These are phyloP conservation scores for Macrolepiota albuminosa DNA, from an alignment of 768 basidiomycete species.

Conservation along the genomic window DNA sequence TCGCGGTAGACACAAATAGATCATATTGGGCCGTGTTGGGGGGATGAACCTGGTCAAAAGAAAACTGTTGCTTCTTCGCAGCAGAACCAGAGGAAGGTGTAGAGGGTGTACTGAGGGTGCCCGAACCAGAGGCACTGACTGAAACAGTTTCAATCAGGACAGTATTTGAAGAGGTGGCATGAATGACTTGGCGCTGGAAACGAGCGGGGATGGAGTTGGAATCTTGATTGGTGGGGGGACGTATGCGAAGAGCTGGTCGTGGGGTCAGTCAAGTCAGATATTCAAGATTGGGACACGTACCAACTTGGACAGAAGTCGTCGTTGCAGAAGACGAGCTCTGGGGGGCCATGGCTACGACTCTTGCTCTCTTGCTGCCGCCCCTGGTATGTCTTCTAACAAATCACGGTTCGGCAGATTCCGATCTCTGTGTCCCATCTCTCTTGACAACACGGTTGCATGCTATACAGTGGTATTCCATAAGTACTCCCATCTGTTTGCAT, in stretches of 20 bases:
- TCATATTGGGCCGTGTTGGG: constrained; percentile 83
- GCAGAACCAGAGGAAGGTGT: constrained; percentile 39
- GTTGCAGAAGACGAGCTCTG: constrained; percentile 63
- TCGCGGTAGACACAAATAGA: constrained; percentile 80
- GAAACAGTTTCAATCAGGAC: constrained; percentile 78
- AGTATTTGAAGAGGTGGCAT: constrained; percentile 66
- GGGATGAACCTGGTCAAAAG: constrained; percentile 91
- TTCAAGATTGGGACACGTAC: constrained; percentile 43
- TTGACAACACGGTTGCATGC: constrained; percentile 5
- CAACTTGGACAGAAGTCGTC: constrained; percentile 92
- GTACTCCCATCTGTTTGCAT: neutral
- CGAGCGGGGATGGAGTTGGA: constrained; percentile 83
- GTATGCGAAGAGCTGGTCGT: constrained; percentile 74
- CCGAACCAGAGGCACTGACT: constrained; percentile 42
- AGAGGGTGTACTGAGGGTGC: constrained; percentile 44
- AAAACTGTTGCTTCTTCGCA: constrained; percentile 80
- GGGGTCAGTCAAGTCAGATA: constrained; percentile 13
- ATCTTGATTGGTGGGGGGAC: constrained; percentile 84
- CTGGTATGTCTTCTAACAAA: constrained; percentile 23
- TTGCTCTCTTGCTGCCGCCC: constrained; percentile 21
- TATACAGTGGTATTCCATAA: neutral
- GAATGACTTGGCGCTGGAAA: constrained; percentile 88
- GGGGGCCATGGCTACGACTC: constrained; percentile 63
- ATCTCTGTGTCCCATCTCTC: constrained; percentile 9
- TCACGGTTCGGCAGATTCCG: constrained; percentile 33